These are phyloP conservation scores for Irpex rosettiformis DNA, from an alignment of 1,284 basidiomycete genomes.

Conservation along the genomic window DNA sequence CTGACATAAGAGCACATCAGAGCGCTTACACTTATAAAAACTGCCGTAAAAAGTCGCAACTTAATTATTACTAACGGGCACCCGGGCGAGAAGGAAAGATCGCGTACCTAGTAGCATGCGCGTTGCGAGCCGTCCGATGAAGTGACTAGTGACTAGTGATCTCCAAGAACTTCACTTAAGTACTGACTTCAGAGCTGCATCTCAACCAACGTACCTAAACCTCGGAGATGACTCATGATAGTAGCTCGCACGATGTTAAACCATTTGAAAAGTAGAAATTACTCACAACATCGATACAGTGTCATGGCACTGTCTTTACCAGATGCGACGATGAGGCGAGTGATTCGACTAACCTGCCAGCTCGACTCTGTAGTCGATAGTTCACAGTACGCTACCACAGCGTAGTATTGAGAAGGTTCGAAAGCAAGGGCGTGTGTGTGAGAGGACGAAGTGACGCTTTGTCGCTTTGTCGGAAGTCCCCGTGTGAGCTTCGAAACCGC, in stretches of 20 bases:
- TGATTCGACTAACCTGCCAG: constrained; percentile 44
- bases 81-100: no score
- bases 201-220: constrained; percentile 52
- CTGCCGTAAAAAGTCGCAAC: no score
- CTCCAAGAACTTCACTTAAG: no score
- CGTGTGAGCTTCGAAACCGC: not conserved
- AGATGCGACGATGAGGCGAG: constrained; percentile 53
- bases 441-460: constrained; percentile 29
- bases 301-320: constrained; percentile 53
- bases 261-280: not conserved
- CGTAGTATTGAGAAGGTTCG: constrained; percentile 39
- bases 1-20: no score
- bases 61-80: no score
- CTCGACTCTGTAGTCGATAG: constrained; percentile 31
- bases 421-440: constrained; percentile 30
- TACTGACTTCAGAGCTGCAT: constrained; percentile 36
- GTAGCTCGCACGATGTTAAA: constrained; percentile 8
- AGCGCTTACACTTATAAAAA: no score
- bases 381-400: constrained; percentile 34
- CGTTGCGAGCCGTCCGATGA: no score
- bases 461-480: constrained; percentile 6
- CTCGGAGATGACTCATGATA: no score
- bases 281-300: constrained; percentile 50
- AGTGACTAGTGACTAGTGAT: constrained; percentile 54
- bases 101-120: no score